Percentiles rank a stretch among this genome's conserved stretches.
Conservation (phyloP, 306 rosid genomes). For the Medicago truncatula region DNA sequence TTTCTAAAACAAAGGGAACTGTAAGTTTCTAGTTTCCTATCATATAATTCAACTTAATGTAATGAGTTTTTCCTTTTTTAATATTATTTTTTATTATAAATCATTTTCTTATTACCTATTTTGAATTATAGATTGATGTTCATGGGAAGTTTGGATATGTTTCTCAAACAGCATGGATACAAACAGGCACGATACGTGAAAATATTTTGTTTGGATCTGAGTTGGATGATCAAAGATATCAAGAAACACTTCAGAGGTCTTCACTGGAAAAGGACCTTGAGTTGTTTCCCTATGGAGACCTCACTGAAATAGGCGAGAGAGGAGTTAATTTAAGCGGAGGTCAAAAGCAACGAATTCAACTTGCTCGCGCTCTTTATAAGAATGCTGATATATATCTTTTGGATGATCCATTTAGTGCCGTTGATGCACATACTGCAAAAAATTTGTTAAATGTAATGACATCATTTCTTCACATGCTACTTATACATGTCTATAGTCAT, state of each 20-base stretch:
- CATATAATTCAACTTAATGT: too few relatives aligned
- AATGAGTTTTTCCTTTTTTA: too few relatives aligned
- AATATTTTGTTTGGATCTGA: constrained; percentile 80
- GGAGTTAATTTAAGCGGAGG: constrained; percentile 81
- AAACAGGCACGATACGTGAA: constrained; percentile 73
- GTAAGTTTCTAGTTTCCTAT: too few relatives aligned
- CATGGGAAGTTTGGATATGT: constrained; percentile 80
- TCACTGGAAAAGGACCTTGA: constrained; percentile 62
- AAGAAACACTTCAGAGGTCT: constrained; percentile 52
- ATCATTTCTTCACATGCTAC: background rate
- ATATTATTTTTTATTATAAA: too few relatives aligned
- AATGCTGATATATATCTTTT: constrained; percentile 68
- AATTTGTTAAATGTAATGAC: constrained; percentile 55
- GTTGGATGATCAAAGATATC: constrained; percentile 65
- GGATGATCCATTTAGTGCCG: constrained; percentile 76
- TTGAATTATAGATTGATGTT: constrained; percentile 64
- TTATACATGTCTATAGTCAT: background rate
- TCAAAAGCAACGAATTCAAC: constrained; percentile 90
- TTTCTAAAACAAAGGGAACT: too few relatives aligned
- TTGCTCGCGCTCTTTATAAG: constrained; percentile 94
- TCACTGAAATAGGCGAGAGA: constrained; percentile 65
- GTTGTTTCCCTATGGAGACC: constrained; percentile 60
- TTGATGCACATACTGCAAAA: constrained; percentile 65
- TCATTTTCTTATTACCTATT: constrained; percentile 3
- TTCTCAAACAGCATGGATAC: constrained; percentile 95